These are phyloP conservation scores for Microcyclospora tardicrescens DNA, from an alignment of 2,329 filamentous ascomycete genomes.

Conservation along the genomic window DNA sequence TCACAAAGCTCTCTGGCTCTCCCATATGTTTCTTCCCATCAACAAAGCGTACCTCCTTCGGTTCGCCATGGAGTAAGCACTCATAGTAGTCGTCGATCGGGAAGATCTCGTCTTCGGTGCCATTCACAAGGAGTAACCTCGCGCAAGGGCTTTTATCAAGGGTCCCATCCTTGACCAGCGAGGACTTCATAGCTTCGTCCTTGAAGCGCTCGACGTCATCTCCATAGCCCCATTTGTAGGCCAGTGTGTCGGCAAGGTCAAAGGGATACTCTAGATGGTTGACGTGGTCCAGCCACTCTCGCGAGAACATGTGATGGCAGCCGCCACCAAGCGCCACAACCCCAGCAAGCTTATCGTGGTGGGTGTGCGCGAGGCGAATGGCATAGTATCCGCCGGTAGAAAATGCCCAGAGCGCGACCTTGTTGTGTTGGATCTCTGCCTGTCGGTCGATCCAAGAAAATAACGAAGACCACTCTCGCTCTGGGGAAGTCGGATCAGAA, in stretches of 20 bases:
- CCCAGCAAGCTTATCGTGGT: constrained; percentile 37
- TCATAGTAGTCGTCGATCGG: constrained; percentile 48
- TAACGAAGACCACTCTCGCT: constrained; percentile 41
- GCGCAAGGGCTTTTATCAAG: constrained; percentile 37
- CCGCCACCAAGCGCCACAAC: constrained; percentile 44
- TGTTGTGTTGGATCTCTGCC: constrained; percentile 34
- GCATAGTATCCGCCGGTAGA: constrained; percentile 48
- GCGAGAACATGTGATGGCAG: constrained; percentile 45
- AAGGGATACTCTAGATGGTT: constrained; percentile 49
- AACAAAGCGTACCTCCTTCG: constrained; percentile 40
- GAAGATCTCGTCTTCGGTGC: constrained; percentile 48
- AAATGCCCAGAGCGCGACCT: constrained; percentile 43
- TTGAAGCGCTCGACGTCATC: constrained; percentile 34
- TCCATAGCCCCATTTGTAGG: constrained; percentile 36
- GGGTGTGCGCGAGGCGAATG: constrained; percentile 45
- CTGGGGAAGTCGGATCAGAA: constrained; percentile 35
- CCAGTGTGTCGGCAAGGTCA: constrained; percentile 39
- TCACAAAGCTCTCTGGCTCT: constrained; percentile 36
- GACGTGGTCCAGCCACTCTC: constrained; percentile 40
- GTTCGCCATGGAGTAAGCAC: constrained; percentile 38
- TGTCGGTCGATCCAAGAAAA: constrained; percentile 42
- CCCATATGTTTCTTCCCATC: constrained; percentile 37
- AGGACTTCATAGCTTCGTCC: constrained; percentile 39
- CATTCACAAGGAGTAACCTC: constrained; percentile 43
- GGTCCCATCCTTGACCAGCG: constrained; percentile 42